Evolutionary conservation across 2,329 filamentous ascomycete genomes (phyloP).

Genomic region (Pseudogymnoascus sp.): DNA sequence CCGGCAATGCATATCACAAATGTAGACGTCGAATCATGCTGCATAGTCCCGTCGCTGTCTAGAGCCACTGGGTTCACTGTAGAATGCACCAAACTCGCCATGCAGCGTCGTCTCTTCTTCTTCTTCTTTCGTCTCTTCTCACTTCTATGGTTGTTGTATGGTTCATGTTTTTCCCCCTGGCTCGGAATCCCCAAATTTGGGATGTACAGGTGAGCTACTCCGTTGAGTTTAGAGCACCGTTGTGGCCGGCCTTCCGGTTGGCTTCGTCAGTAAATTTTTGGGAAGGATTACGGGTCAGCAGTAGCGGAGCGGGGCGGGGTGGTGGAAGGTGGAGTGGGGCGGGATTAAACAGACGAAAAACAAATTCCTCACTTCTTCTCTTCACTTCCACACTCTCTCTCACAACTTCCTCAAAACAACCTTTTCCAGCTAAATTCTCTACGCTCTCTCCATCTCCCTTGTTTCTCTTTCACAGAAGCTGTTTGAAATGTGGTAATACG

Average conservation of each 20-base stretch:
- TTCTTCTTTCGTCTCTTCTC: neutral
- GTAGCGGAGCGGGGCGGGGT: neutral
- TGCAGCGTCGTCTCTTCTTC: neutral
- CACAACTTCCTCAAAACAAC: constrained; percentile 7
- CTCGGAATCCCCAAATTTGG: neutral
- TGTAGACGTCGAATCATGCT: constrained; percentile 10
- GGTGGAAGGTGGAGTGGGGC: neutral
- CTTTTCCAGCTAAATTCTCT: neutral
- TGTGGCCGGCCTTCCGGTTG: constrained; percentile 5
- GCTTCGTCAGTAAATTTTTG: constrained; percentile 4
- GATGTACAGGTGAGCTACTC: neutral
- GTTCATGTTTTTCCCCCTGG: neutral
- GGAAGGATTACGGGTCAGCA: neutral
- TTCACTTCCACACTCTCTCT: constrained; percentile 2
- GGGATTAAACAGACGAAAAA: constrained; percentile 1
- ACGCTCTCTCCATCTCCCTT: neutral
- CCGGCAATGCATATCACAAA: constrained; percentile 32
- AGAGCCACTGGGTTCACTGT: neutral
- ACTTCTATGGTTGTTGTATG: constrained; percentile 1
- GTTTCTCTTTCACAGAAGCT: neutral
- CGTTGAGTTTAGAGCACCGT: neutral
- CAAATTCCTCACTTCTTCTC: constrained; percentile 5
- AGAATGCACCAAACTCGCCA: neutral
- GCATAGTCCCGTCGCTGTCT: constrained; percentile 1
- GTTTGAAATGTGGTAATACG: neutral